These are phyloP conservation scores for Schizochytrium sp. DNA, from an alignment of 108 stramenopile genomes.

Conservation along the genomic window DNA sequence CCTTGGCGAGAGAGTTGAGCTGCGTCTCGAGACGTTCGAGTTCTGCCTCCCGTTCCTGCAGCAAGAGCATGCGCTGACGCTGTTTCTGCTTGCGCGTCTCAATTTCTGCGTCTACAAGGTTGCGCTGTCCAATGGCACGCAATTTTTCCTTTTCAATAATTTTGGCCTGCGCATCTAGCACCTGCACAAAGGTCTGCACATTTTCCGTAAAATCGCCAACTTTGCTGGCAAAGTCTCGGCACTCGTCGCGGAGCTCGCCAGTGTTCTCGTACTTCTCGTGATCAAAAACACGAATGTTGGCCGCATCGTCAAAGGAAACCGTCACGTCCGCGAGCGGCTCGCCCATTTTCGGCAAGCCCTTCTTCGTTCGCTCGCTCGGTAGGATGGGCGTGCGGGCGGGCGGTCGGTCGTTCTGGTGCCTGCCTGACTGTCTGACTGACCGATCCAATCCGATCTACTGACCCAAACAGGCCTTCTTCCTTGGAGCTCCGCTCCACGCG, in stretches of 20 bases:
- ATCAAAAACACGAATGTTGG: constrained; percentile 34
- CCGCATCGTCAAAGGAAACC: constrained; percentile 40
- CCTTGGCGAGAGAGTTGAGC: constrained; percentile 34
- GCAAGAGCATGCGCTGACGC: constrained; percentile 26
- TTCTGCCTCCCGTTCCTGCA: constrained; percentile 38
- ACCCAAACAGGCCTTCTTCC: too few species aligned
- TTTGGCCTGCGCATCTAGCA: constrained; percentile 36
- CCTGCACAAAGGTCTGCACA: constrained; percentile 37
- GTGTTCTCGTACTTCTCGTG: constrained; percentile 42
- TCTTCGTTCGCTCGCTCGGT: too few species aligned
- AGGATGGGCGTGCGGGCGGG: too few species aligned
- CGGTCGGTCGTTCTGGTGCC: too few species aligned
- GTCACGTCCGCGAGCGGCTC: constrained; percentile 33
- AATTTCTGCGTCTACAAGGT: constrained; percentile 38
- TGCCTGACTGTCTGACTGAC: too few species aligned
- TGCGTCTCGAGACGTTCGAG: constrained; percentile 36
- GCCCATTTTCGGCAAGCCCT: neutral
- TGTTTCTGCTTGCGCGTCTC: constrained; percentile 37
- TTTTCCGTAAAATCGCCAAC: constrained; percentile 36
- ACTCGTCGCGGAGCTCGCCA: constrained; percentile 33
- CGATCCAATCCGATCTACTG: too few species aligned
- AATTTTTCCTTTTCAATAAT: constrained; percentile 41
- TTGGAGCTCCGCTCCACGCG: too few species aligned
- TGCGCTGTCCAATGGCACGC: constrained; percentile 34
- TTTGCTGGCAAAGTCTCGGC: constrained; percentile 37